A percentile compares a stretch with the other conserved stretches of the same genome.
phyloP scores from a whole-genome alignment of 1,139 yeast species.

The Pneumocystis jirovecii region DNA sequence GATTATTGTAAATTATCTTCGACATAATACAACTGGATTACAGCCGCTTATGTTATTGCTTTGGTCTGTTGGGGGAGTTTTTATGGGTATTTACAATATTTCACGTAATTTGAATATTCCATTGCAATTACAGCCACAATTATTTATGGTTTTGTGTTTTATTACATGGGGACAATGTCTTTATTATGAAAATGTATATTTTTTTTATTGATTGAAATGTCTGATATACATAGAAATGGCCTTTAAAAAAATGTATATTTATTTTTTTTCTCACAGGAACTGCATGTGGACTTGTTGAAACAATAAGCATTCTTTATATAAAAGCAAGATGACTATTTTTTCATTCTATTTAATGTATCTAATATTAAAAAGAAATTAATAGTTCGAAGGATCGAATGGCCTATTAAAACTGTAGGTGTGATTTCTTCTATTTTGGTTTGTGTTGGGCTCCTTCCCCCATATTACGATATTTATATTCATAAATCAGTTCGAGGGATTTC shows the following conservation, averaged over 20 bases:
- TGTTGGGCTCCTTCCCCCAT: slow-evolving; percentile 73
- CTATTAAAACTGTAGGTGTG: slow-evolving; percentile 61
- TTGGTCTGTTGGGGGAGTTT: slow-evolving; percentile 74
- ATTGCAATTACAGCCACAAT: slow-evolving; percentile 70
- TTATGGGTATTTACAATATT: slow-evolving; percentile 68
- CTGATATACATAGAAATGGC: background rate
- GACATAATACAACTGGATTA: slow-evolving; percentile 71
- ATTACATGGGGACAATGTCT: slow-evolving; percentile 57
- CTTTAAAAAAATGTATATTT: slow-evolving; percentile 25
- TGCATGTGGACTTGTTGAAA: slow-evolving; percentile 45
- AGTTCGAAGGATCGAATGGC: slow-evolving; percentile 47
- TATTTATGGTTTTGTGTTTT: slow-evolving; percentile 59
- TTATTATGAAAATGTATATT: slow-evolving; percentile 34
- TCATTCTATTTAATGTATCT: background rate
- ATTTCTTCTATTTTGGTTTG: slow-evolving; percentile 65
- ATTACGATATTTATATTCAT: slow-evolving; percentile 58
- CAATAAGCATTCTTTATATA: slow-evolving; percentile 59
- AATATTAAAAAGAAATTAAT: slow-evolving; percentile 34
- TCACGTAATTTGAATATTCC: slow-evolving; percentile 61
- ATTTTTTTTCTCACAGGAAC: slow-evolving; percentile 29
- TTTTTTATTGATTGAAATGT: slow-evolving; percentile 21
- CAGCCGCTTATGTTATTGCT: slow-evolving; percentile 73
- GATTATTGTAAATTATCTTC: slow-evolving; percentile 51
- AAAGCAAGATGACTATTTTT: slow-evolving; percentile 11
- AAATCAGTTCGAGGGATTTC: slow-evolving; percentile 84